Evolutionary conservation across 306 rosid species (phyloP).

Genomic region (Datisca glomerata): DNA sequence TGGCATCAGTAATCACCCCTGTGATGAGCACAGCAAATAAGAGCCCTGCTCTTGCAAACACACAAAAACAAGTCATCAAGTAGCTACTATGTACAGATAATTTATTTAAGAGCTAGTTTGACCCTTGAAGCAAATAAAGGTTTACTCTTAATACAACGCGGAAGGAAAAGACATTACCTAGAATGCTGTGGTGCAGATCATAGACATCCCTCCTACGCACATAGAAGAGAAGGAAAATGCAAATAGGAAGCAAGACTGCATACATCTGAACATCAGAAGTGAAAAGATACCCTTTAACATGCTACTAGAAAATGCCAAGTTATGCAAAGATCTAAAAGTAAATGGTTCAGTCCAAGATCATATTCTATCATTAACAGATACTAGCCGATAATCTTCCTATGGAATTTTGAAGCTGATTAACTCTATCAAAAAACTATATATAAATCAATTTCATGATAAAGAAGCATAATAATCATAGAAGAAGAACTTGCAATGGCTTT

Average conservation of each 20-base stretch:
- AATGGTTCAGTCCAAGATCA: too few species aligned
- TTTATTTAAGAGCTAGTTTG: neutral
- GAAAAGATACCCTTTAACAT: too few species aligned
- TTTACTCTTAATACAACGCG: too few species aligned
- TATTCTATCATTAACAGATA: too few species aligned
- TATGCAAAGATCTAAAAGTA: too few species aligned
- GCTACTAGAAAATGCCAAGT: too few species aligned
- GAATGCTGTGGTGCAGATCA: constrained; percentile 76
- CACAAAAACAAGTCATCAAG: neutral
- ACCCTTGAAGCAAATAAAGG: neutral
- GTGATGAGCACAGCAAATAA: constrained; percentile 68
- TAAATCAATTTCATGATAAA: too few species aligned
- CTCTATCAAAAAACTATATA: too few species aligned
- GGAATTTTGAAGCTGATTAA: too few species aligned
- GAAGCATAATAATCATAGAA: too few species aligned
- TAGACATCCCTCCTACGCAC: constrained; percentile 68
- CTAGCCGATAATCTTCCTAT: too few species aligned
- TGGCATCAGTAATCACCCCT: constrained; percentile 71
- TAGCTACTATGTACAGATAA: neutral
- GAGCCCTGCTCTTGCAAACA: constrained; percentile 45
- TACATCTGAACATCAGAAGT: constrained; percentile 35
- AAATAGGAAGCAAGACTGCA: constrained; percentile 68
- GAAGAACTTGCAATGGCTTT: too few species aligned
- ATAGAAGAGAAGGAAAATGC: constrained; percentile 47
- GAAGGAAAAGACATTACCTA: constrained; percentile 45